Percentiles rank a stretch among this genome's conserved stretches.
Evolutionary conservation across 108 stramenopile species (phyloP).

Genomic region (Epithemia pelagica): DNA sequence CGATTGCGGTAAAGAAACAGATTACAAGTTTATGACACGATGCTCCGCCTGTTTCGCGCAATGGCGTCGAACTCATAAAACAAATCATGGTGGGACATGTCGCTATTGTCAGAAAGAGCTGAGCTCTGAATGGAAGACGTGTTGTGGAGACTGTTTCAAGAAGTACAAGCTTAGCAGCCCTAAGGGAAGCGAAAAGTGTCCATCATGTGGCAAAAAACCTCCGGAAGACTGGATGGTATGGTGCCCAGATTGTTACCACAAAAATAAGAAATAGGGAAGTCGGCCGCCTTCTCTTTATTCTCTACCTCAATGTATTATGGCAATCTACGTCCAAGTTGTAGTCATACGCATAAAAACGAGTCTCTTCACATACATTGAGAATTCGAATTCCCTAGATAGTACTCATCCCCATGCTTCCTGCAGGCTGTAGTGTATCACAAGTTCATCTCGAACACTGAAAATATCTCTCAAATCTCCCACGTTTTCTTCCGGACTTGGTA

Average conservation of each 20-base stretch:
- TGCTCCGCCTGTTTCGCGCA: background rate
- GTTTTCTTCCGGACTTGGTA: conserved; percentile 64
- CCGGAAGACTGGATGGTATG: background rate
- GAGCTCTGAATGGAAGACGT: background rate
- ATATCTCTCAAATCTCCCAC: conserved; percentile 70
- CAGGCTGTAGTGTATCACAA: conserved; percentile 82
- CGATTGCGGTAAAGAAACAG: background rate
- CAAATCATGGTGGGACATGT: background rate
- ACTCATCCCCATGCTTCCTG: conserved; percentile 62
- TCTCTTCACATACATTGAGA: too few species aligned
- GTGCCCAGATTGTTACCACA: background rate
- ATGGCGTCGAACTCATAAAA: background rate
- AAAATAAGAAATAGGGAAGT: too few species aligned
- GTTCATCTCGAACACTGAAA: conserved; percentile 71
- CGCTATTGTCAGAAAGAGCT: background rate
- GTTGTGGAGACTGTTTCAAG: background rate
- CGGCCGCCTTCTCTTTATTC: too few species aligned
- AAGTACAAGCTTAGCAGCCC: background rate
- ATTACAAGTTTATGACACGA: background rate
- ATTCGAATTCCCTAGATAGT: background rate
- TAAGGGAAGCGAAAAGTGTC: background rate
- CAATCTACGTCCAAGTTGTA: too few species aligned
- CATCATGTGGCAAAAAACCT: background rate
- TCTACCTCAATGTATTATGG: too few species aligned
- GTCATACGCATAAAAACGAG: too few species aligned